Evolutionary conservation across 2,329 filamentous ascomycete genomes (phyloP), one percentile per base, ranked within the genome.

Genomic region (Sporothrix dimorphospora): DNA sequence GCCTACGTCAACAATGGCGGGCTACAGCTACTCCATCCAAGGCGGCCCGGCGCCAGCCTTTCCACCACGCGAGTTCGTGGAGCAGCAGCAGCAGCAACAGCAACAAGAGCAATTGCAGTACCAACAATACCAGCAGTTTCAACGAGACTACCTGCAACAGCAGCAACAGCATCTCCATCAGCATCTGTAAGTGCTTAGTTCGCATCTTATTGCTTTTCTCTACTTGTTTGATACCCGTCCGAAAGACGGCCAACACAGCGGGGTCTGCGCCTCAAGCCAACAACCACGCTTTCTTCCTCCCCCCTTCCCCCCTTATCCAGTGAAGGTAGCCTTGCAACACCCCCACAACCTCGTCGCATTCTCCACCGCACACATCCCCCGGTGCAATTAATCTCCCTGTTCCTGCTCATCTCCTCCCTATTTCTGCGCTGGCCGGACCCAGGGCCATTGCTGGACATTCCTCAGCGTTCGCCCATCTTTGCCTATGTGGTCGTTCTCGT

Each of bases 1-100:
- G 21, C 34, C 38, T 27, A 45, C 38, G 21, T 65, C 67, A 61
- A 71, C 24, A 47, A 68, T 69, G 42, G 40, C 68, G 30, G 34
- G 55, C n/a, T 82, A 83, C 75, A 78, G 75, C 59, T 82, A 82
- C 73, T 78, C 79, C 0, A 80, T 83, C 72, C 78, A 77, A 74
- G 81, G 81, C 57, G 81, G 81, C 3, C 77, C 79, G 38, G 73
- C 80, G 66, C 77, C 81, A 38, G 74, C 75, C 47, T 74, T 78
- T 45, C 78, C 80, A n/a, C 76, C 79, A 4, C 77, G 76, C 66
- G 78, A 81, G 70, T 77, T 77, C 72, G 70, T 77, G n/a, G 42
- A 57, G 30, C 69, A 61, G 45, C 47, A 51, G 4, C 27, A 72
- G 19, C 45, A 77, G 76, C 53, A 65, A n/a, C n/a, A 47, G 19